Evolutionary conservation across 352 stramenopile genomes (phyloP).

Genomic region (Phytopythium litorale): DNA sequence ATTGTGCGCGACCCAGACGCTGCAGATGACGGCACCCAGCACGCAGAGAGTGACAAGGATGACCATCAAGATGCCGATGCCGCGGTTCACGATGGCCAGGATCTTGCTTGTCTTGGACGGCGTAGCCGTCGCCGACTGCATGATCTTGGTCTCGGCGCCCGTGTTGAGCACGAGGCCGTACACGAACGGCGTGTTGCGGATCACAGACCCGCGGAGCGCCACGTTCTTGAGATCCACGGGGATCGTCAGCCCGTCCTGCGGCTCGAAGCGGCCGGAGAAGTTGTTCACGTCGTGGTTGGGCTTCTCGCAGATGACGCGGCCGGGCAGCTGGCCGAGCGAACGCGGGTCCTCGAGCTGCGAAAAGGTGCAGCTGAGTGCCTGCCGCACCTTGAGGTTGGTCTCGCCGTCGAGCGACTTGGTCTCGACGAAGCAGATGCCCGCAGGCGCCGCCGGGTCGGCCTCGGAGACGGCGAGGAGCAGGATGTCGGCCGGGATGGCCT

Average conservation of each 20-base stretch:
- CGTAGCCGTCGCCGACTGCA: constrained; percentile 74
- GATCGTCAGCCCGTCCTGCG: constrained; percentile 70
- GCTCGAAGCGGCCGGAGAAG: constrained; percentile 77
- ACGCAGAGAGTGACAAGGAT: constrained; percentile 70
- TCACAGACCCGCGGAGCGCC: constrained; percentile 73
- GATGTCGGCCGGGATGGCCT: constrained; percentile 78
- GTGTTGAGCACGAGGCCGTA: constrained; percentile 85
- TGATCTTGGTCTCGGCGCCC: constrained; percentile 84
- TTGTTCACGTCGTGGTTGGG: constrained; percentile 89
- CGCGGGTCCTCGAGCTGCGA: constrained; percentile 73
- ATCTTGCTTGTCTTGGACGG: constrained; percentile 83
- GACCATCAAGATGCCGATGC: constrained; percentile 72
- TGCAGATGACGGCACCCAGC: constrained; percentile 62
- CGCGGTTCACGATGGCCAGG: constrained; percentile 75
- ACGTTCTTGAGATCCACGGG: constrained; percentile 87
- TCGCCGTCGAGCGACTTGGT: constrained; percentile 87
- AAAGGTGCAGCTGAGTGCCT: constrained; percentile 79
- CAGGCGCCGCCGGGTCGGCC: constrained; percentile 46
- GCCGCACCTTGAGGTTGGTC: constrained; percentile 85
- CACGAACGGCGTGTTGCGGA: constrained; percentile 76
- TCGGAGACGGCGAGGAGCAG: constrained; percentile 74
- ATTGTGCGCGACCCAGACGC: constrained; percentile 60
- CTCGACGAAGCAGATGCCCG: constrained; percentile 84
- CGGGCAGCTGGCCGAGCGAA: constrained; percentile 59
- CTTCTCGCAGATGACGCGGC: constrained; percentile 65